Conservation (phyloP, 2,329 filamentous ascomycete species). For the Trichoderma sp. region DNA sequence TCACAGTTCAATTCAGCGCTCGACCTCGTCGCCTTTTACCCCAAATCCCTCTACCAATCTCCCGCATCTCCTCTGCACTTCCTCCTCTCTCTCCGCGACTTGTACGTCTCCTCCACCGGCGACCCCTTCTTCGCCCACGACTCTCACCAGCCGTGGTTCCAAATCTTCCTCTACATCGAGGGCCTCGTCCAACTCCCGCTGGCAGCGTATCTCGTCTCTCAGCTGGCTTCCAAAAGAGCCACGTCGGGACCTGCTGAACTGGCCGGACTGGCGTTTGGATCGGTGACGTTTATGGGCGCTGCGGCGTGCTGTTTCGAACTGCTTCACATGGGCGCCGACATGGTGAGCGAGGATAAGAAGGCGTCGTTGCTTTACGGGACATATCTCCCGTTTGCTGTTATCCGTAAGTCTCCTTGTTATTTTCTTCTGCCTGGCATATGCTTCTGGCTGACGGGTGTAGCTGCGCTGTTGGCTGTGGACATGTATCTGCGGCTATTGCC, state of each 20-base stretch:
- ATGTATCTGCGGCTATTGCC: slow-evolving; percentile 56
- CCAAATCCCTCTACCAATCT: slow-evolving; percentile 46
- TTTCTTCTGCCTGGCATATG: not conserved
- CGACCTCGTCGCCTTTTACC: slow-evolving; percentile 58
- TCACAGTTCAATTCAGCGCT: slow-evolving; percentile 45
- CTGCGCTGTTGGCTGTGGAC: slow-evolving; percentile 52
- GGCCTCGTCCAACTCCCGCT: slow-evolving; percentile 53
- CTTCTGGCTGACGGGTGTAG: slow-evolving; percentile 36
- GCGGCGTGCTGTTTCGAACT: slow-evolving; percentile 54
- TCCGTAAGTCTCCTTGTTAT: slow-evolving; percentile 49
- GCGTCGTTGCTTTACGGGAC: slow-evolving; percentile 49
- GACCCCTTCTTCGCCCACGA: slow-evolving; percentile 54
- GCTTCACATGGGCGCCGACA: slow-evolving; percentile 49
- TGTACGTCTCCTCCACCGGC: slow-evolving; percentile 51
- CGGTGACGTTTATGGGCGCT: slow-evolving; percentile 55
- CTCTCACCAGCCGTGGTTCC: slow-evolving; percentile 50
- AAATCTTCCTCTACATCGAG: slow-evolving; percentile 54
- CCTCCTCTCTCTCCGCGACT: slow-evolving; percentile 47
- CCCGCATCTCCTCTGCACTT: slow-evolving; percentile 50
- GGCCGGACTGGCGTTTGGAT: slow-evolving; percentile 52
- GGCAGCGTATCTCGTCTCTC: slow-evolving; percentile 49
- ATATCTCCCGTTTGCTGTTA: slow-evolving; percentile 53
- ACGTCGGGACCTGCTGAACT: slow-evolving; percentile 50
- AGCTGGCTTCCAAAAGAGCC: slow-evolving; percentile 39
- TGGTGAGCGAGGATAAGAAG: slow-evolving; percentile 50